Percentiles rank a stretch among this genome's conserved stretches.
phyloP scores from a whole-genome alignment of 176 grass and related monocot genomes.

The Rhynchospora pubera region DNA sequence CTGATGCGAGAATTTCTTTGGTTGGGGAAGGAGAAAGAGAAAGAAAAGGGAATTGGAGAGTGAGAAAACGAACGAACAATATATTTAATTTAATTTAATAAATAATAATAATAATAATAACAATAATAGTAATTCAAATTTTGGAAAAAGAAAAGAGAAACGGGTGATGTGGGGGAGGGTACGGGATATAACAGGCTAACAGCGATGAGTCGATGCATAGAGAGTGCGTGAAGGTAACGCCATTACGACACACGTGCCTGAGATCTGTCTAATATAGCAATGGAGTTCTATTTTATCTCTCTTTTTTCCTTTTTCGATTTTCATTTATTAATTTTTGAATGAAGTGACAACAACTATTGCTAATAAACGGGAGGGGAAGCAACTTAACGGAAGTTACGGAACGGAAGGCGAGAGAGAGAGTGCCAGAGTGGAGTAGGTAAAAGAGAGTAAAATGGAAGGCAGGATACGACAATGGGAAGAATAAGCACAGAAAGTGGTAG shows the following conservation, averaged over 20 bases:
- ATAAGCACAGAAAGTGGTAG: neutral
- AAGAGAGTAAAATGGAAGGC: neutral
- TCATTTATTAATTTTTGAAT: neutral
- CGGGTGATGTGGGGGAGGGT: neutral
- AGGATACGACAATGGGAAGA: neutral
- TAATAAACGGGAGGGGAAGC: neutral
- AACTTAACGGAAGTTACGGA: neutral
- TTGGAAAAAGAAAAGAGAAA: neutral
- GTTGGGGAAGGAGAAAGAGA: neutral
- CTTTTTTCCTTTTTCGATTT: neutral
- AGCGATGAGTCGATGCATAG: neutral
- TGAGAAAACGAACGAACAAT: neutral
- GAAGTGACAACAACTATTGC: neutral
- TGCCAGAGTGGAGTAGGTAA: neutral
- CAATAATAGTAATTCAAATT: neutral
- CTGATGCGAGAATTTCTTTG: neutral
- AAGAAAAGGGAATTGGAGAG: conserved; percentile 11
- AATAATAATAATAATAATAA: neutral
- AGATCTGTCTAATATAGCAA: neutral
- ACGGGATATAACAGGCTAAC: neutral
- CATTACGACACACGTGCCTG: conserved; percentile 3
- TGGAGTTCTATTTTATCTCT: neutral
- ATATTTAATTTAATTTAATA: neutral
- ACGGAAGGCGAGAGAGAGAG: neutral
- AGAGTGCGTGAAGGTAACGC: neutral